Percentiles rank a stretch among this genome's conserved stretches.
phyloP scores from a whole-genome alignment of 2,329 filamentous ascomycete species.

The Nakataea oryzae region DNA sequence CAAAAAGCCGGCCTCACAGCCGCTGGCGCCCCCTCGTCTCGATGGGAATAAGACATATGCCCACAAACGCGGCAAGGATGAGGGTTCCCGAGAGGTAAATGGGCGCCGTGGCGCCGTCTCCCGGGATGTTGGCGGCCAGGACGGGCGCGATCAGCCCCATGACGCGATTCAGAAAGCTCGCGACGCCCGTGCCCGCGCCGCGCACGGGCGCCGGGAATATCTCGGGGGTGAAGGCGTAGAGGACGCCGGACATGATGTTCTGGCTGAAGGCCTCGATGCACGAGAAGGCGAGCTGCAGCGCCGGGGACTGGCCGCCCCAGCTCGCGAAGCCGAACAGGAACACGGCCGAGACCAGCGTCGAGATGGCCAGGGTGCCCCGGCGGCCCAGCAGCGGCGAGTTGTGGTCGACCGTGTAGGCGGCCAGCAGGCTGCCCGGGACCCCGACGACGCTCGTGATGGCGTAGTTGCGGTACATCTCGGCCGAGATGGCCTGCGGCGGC shows the following conservation, averaged over 20 bases:
- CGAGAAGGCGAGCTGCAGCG: constrained; percentile 52
- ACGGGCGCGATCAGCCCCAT: constrained; percentile 60
- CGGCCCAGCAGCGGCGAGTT: constrained; percentile 54
- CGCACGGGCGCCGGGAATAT: constrained; percentile 64
- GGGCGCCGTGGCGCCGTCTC: constrained; percentile 45
- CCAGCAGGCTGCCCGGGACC: constrained; percentile 66
- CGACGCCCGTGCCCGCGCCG: constrained; percentile 62
- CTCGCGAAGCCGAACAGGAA: constrained; percentile 60
- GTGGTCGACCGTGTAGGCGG: constrained; percentile 60
- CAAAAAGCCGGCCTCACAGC: constrained; percentile 25
- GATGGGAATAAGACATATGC: constrained; percentile 50
- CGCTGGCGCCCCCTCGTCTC: constrained; percentile 51
- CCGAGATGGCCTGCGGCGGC: constrained; percentile 21
- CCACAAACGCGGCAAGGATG: constrained; percentile 48
- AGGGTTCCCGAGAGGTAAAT: constrained; percentile 46
- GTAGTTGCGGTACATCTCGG: constrained; percentile 65
- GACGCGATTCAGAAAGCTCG: constrained; percentile 59
- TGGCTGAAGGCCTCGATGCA: constrained; percentile 62
- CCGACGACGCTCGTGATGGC: constrained; percentile 69
- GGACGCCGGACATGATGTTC: constrained; percentile 67
- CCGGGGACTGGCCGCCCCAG: constrained; percentile 39
- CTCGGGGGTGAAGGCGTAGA: constrained; percentile 70
- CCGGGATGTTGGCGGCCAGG: constrained; percentile 50
- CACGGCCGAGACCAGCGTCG: constrained; percentile 55
- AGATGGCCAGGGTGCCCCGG: constrained; percentile 59